Evolutionary conservation across 2,329 filamentous ascomycete species (phyloP), one percentile per base, ranked within the genome.

Genomic region (Aureobasidium sp.): DNA sequence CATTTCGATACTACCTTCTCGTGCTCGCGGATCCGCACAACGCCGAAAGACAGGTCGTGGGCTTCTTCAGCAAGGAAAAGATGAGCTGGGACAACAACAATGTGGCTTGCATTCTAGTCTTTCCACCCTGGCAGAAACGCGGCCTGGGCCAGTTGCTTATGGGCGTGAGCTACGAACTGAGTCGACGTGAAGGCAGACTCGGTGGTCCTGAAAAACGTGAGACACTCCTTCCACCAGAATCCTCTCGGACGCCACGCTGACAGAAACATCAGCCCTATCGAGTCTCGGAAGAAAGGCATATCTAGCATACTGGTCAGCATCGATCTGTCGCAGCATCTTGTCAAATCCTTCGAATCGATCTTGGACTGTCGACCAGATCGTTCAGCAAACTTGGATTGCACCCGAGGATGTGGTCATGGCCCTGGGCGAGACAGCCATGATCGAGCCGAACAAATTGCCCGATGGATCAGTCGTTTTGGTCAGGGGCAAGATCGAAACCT

Each of bases 31-130:
- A 82, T 66, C 79, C 79, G 0, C 63, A 66, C n/a, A 62, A 40
- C 25, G 27, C 60, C 10, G 57, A 69, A 40, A 61, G 62, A 33
- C 84, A 87, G 69, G 86, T 96, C 31, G 84, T 93, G 1, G 94
- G 94, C n/a, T 97, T 97, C 80, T 99, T 97, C 77, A 95, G 89
- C 64, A 97, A 99, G 72, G 94, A 99, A 74, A 97, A 97, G 73
- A 88, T 96, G 79, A 96, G 90, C 3, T 99, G 94, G 93, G 94
- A 99, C 69, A 92, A 93, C 69, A 97, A 99, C 74, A 99, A 97
- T 66, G 81, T 99, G 5, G 94, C 94, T 0, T 99, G 94, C 71
- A 99, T 99, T 67, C 80, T 97, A 7, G 83, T 97, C 17, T 97
- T 97, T 69, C 94, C 94, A 1, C 94, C 94, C 0, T 97, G 93